Conservation (phyloP, 2,329 filamentous ascomycete species). For the Colletotrichum musae region DNA sequence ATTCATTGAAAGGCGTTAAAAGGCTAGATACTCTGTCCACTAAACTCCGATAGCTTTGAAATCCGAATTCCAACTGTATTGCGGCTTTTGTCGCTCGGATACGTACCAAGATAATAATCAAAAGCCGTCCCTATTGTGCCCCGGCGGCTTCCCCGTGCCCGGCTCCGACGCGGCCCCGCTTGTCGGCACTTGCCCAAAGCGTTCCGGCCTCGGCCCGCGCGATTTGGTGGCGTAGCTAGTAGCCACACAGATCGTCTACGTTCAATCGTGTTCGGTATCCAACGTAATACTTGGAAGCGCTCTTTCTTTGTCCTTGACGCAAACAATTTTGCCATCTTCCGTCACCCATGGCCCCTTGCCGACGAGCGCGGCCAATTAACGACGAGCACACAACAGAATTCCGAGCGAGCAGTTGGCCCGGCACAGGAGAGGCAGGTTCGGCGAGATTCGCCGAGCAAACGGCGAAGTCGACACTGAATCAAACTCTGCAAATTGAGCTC, state of each 20-base stretch:
- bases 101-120: background rate
- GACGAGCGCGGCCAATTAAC: background rate
- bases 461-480: background rate
- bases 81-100: background rate
- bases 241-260: background rate
- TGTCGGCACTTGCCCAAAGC: background rate
- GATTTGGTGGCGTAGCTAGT: background rate
- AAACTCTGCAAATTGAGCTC: background rate
- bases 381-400: background rate
- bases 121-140: background rate
- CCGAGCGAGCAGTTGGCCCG: background rate
- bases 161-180: conserved; percentile 14
- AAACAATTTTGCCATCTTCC: conserved; percentile 18
- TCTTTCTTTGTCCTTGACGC: conserved; percentile 18
- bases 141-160: background rate
- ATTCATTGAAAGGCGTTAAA: too few species aligned
- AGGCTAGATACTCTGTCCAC: too few species aligned
- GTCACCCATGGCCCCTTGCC: background rate
- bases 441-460: conserved; percentile 5
- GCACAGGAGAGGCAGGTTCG: background rate
- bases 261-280: background rate
- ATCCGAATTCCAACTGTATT: too few species aligned
- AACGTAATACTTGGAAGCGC: background rate
- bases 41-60: too few species aligned
- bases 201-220: conserved; percentile 2